Evolutionary conservation across 2,329 filamentous ascomycete genomes (phyloP), one percentile per base, ranked within the genome.

Genomic region (Coleophoma cylindrospora): DNA sequence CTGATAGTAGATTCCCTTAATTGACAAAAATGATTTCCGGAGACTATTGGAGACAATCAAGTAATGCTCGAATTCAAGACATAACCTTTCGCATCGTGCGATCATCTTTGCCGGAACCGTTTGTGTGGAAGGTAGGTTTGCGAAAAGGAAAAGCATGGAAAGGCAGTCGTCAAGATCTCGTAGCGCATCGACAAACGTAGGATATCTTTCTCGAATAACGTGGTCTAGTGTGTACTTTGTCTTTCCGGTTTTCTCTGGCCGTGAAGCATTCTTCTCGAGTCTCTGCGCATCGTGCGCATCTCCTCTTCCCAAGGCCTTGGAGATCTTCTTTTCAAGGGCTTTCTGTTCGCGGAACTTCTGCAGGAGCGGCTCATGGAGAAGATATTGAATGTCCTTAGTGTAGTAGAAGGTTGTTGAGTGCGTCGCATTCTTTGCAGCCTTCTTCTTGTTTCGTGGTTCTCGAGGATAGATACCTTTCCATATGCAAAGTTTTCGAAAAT

Each of bases 1-100:
- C 73, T 97, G 92, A 72, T 97, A 99, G 75, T 99, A 99, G 64
- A 99, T 97, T 54, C 94, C 94, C 78, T 99, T 99, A 73, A 99
- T 97, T 2, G 91, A 96, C 57, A 99, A 74, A 75, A 99, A 99
- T 0, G 91, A 96, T 74, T 96, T 97, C 65, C 89, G 87, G 61
- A 99, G 74, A 62, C 89, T 91, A 71, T 95, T 84, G 40, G 92
- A 95, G 43, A 86, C 81, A 66, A 99, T 99, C 55, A 99, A 79
- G 71, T 96, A 99, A 75, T 97, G 94, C 73, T 97, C 88, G 70
- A 99, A 99, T 73, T 99, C 94, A 68, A 92, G 85, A 62, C 87
- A 92, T 49, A 99, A 75, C 49, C 90, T 85, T 74, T 97, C 91
- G 75, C 94, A 99, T 57, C 91, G 86, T 48, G 91, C 88, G 68